These are phyloP conservation scores for Sodiomyces alkalinus DNA, from an alignment of 2,329 filamentous ascomycete genomes.

Conservation along the genomic window DNA sequence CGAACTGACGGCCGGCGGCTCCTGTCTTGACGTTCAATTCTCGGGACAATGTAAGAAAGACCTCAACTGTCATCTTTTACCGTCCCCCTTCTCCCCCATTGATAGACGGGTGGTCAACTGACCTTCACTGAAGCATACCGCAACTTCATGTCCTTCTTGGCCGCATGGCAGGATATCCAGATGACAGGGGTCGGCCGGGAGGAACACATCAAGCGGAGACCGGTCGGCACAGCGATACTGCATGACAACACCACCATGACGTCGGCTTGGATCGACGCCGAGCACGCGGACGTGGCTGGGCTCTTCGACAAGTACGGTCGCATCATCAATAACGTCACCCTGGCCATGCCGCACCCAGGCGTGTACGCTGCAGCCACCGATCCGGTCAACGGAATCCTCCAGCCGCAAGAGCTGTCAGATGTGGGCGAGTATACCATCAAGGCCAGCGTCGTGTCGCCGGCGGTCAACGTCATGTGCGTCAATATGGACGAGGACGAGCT, in stretches of 20 bases:
- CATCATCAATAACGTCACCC: constrained; percentile 59
- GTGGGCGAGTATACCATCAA: constrained; percentile 53
- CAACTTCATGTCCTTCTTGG: constrained; percentile 49
- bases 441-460: constrained; percentile 56
- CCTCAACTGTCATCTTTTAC: background rate
- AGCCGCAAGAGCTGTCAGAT: constrained; percentile 49
- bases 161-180: constrained; percentile 35
- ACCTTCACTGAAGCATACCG: constrained; percentile 41
- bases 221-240: constrained; percentile 44
- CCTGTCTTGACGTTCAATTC: constrained; percentile 55
- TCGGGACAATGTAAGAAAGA: constrained; percentile 46
- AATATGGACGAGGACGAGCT: constrained; percentile 47
- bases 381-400: constrained; percentile 48
- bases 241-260: constrained; percentile 59
- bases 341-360: constrained; percentile 59
- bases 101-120: no score
- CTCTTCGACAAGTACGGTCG: constrained; percentile 33
- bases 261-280: constrained; percentile 51
- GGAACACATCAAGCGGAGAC: constrained; percentile 30
- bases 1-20: constrained; percentile 23
- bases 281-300: constrained; percentile 34
- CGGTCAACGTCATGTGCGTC: constrained; percentile 58
- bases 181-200: constrained; percentile 25
- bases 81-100: no score
- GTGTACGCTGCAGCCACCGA: constrained; percentile 50